Conservation (phyloP, 306 rosid species). For the Hippophae tibetana region DNA sequence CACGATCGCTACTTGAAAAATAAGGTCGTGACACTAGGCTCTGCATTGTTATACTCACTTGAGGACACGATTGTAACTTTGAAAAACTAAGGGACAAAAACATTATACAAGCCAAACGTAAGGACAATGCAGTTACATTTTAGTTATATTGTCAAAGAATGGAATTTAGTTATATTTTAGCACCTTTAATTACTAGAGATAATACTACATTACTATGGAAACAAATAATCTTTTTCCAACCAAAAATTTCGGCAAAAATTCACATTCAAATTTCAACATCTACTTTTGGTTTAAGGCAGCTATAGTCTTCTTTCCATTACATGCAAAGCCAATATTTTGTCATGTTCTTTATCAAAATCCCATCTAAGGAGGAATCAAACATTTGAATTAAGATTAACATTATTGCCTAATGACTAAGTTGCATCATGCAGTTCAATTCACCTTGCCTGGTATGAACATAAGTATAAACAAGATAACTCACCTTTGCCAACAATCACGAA, state of each 20-base stretch:
- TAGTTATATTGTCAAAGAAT: too few relatives aligned
- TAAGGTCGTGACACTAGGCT: too few relatives aligned
- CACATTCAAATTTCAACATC: background rate
- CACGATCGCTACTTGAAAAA: too few relatives aligned
- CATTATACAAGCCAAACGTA: too few relatives aligned
- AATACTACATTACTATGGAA: too few relatives aligned
- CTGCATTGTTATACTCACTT: too few relatives aligned
- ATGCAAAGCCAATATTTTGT: background rate
- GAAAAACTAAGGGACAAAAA: too few relatives aligned
- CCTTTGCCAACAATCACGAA: slow-evolving; percentile 92
- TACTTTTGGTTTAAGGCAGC: background rate
- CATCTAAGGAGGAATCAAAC: background rate
- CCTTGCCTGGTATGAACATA: background rate
- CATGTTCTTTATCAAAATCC: background rate
- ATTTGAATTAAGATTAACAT: background rate
- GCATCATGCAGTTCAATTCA: background rate
- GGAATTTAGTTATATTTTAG: too few relatives aligned
- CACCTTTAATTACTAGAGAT: too few relatives aligned
- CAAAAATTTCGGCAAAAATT: background rate
- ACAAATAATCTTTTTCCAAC: too few relatives aligned
- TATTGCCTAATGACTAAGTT: background rate
- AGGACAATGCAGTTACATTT: too few relatives aligned
- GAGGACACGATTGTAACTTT: too few relatives aligned
- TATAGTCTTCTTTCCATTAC: background rate
- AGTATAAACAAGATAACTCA: slow-evolving; percentile 23